Percentiles rank a stretch among this genome's conserved stretches.
phyloP scores from a whole-genome alignment of 495 filamentous ascomycete genomes.

The Hypomontagnella monticulosa region DNA sequence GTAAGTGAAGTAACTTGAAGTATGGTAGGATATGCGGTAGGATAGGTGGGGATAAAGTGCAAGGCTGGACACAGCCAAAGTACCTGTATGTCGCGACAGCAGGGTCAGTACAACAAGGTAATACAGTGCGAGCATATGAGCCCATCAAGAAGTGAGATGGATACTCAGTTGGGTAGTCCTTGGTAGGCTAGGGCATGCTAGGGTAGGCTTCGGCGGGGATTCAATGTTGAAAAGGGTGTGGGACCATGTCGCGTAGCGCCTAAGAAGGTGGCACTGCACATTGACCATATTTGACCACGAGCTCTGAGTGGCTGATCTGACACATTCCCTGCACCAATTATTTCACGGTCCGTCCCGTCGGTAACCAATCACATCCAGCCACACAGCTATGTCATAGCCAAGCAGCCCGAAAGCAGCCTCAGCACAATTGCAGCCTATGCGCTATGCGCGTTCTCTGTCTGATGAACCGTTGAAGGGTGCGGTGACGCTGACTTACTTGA shows the following conservation, averaged over 20 bases:
- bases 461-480: slow-evolving; percentile 11
- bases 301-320: slow-evolving; percentile 31
- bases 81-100: slow-evolving; percentile 15
- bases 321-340: slow-evolving; percentile 15
- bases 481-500: slow-evolving; percentile 28
- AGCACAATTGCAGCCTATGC: slow-evolving; percentile 22
- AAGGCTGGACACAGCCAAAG: background rate
- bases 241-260: slow-evolving; percentile 39
- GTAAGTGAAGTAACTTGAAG: too few relatives aligned
- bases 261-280: slow-evolving; percentile 40
- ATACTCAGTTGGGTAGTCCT: slow-evolving; percentile 28
- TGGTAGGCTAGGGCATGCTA: slow-evolving; percentile 3
- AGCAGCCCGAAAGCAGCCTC: slow-evolving; percentile 31
- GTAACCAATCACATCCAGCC: slow-evolving; percentile 38
- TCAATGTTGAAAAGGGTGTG: slow-evolving; percentile 18
- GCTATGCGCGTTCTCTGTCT: slow-evolving; percentile 21
- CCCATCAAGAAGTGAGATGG: slow-evolving; percentile 28
- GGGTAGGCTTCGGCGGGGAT: slow-evolving; percentile 32
- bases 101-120: background rate
- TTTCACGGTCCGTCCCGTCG: slow-evolving; percentile 32
- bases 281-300: slow-evolving; percentile 16
- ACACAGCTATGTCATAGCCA: slow-evolving; percentile 27
- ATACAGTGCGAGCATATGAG: slow-evolving; percentile 33
- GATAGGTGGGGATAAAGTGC: too few relatives aligned
- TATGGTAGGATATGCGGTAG: too few relatives aligned